phyloP scores from a whole-genome alignment of 106 monocot species.

The Dioscorea dumetorum region DNA sequence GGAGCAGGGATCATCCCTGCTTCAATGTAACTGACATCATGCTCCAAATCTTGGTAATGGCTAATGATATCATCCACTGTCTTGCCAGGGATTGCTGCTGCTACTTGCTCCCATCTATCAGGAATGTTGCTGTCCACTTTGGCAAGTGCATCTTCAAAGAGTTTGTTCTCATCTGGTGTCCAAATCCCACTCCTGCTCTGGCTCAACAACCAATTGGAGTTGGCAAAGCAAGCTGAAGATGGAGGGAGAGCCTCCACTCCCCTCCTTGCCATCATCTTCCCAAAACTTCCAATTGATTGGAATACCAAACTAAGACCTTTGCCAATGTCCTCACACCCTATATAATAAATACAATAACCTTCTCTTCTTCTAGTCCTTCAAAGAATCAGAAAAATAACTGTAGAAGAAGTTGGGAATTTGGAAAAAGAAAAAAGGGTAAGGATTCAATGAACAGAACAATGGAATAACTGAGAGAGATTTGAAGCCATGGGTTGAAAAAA shows the following conservation, averaged over 20 bases:
- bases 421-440: not conserved
- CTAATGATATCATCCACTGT: slow-evolving; percentile 35
- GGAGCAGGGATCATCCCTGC: slow-evolving; percentile 50
- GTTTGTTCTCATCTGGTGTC: slow-evolving; percentile 77
- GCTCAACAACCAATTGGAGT: not conserved
- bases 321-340: not conserved
- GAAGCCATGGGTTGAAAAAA: not conserved
- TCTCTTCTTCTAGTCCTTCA: not conserved
- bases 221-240: not conserved
- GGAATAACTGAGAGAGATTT: not conserved
- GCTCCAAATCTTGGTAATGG: slow-evolving; percentile 63
- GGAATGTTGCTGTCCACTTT: slow-evolving; percentile 40
- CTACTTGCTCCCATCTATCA: slow-evolving; percentile 59
- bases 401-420: not conserved
- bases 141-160: slow-evolving; percentile 72
- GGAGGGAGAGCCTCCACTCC: slow-evolving; percentile 10
- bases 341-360: not conserved
- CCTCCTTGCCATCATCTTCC: slow-evolving; percentile 13
- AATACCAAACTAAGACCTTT: not conserved
- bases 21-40: slow-evolving; percentile 65
- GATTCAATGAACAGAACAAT: not conserved
- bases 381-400: not conserved
- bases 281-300: not conserved
- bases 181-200: slow-evolving; percentile 18
- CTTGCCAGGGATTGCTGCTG: slow-evolving; percentile 53